Percentiles rank a stretch among this genome's conserved stretches.
Evolutionary conservation across 2,329 filamentous ascomycete genomes (phyloP).

Genomic region (Hymenoscyphus infarciens): DNA sequence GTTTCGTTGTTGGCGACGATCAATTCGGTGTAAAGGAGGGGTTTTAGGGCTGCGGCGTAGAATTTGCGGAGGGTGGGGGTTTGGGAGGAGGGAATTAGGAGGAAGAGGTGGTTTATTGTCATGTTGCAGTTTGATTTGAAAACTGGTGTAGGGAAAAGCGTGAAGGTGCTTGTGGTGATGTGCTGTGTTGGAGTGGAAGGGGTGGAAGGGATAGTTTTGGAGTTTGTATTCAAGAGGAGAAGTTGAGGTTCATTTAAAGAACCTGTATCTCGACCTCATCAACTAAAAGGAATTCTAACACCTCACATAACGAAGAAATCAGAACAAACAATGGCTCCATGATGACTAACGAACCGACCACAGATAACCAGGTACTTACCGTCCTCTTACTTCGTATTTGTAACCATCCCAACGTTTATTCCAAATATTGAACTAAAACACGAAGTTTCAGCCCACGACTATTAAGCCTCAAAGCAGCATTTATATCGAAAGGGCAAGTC

Average conservation of each 20-base stretch:
- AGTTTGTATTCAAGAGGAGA: not conserved
- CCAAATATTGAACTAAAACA: not conserved
- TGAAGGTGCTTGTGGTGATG: not conserved
- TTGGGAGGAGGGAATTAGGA: conserved; percentile 14
- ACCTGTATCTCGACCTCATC: not conserved
- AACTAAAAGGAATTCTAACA: not conserved
- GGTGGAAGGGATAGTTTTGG: not conserved
- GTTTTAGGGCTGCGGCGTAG: conserved; percentile 14
- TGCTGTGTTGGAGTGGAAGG: not conserved
- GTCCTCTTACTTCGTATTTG: not conserved
- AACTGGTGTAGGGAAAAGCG: too few relatives aligned
- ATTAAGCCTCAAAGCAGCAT: not conserved
- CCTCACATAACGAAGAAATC: not conserved
- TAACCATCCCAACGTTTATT: not conserved
- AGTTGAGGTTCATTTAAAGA: not conserved
- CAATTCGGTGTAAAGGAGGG: conserved; percentile 20
- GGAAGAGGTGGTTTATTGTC: conserved; percentile 25
- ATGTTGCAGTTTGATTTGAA: not conserved
- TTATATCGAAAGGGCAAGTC: not conserved
- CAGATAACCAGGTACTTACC: not conserved
- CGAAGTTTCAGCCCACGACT: not conserved
- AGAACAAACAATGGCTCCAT: not conserved
- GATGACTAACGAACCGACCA: not conserved
- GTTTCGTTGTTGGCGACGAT: conserved; percentile 14
- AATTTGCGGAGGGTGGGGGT: conserved; percentile 16